phyloP scores from a whole-genome alignment of 2,329 filamentous ascomycete genomes.

The Exophiala oligosperma region DNA sequence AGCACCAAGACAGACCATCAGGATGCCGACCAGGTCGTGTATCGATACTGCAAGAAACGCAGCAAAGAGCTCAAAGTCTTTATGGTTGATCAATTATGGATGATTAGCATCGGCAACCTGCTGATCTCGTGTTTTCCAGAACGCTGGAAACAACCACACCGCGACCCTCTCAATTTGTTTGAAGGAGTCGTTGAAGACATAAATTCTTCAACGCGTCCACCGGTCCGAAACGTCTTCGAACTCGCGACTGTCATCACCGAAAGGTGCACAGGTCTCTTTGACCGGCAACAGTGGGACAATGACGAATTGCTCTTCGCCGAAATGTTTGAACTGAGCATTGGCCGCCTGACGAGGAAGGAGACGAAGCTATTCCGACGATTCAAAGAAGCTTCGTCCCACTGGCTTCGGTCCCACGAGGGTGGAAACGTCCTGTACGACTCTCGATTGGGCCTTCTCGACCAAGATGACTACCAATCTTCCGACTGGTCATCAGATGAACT shows the following conservation, averaged over 20 bases:
- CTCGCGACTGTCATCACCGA: constrained; percentile 62
- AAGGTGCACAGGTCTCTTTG: constrained; percentile 61
- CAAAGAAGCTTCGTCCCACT: constrained; percentile 55
- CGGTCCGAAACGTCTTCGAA: constrained; percentile 62
- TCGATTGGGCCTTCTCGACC: constrained; percentile 53
- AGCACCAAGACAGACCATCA: constrained; percentile 58
- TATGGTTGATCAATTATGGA: constrained; percentile 70
- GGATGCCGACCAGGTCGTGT: constrained; percentile 65
- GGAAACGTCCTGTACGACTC: constrained; percentile 49
- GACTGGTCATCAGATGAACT: constrained; percentile 14
- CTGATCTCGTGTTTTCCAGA: constrained; percentile 62
- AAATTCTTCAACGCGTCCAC: constrained; percentile 62
- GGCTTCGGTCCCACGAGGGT: constrained; percentile 41
- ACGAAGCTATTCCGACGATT: constrained; percentile 61
- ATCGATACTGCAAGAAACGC: constrained; percentile 51
- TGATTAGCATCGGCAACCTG: constrained; percentile 62
- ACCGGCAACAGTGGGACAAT: constrained; percentile 56
- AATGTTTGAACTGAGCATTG: constrained; percentile 67
- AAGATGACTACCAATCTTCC: constrained; percentile 43
- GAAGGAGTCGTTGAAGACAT: constrained; percentile 65
- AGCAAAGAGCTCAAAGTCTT: constrained; percentile 44
- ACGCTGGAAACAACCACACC: constrained; percentile 47
- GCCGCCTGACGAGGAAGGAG: constrained; percentile 54
- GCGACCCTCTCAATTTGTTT: constrained; percentile 60
- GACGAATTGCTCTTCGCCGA: constrained; percentile 65